These are phyloP conservation scores for Bipolaris victoriae DNA, from an alignment of 2,329 filamentous ascomycete genomes.

Conservation along the genomic window DNA sequence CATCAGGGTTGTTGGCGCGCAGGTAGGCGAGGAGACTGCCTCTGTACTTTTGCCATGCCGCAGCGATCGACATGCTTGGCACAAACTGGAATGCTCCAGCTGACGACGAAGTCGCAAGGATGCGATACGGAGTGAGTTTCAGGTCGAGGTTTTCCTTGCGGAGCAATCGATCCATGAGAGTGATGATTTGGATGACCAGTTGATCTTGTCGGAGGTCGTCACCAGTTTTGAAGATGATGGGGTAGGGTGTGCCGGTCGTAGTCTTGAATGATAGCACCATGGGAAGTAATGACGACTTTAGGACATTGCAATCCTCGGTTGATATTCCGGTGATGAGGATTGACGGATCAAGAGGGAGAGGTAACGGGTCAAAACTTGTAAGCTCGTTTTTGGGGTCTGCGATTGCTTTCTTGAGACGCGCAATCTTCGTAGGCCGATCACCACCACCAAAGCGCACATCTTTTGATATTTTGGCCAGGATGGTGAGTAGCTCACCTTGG, in stretches of 20 bases:
- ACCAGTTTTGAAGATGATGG: constrained; percentile 95
- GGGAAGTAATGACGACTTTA: constrained; percentile 93
- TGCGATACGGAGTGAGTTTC: constrained; percentile 94
- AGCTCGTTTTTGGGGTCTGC: constrained; percentile 91
- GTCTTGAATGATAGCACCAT: constrained; percentile 92
- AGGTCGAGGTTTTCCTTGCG: constrained; percentile 96
- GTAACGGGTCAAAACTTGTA: constrained; percentile 79
- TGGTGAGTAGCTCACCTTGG: constrained; percentile 87
- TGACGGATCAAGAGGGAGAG: constrained; percentile 85
- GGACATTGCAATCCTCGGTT: constrained; percentile 85
- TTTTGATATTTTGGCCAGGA: constrained; percentile 85
- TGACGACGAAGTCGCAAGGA: constrained; percentile 86
- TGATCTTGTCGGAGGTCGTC: constrained; percentile 97
- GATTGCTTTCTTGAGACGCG: constrained; percentile 82
- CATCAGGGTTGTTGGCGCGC: constrained; percentile 86
- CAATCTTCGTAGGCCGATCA: constrained; percentile 78
- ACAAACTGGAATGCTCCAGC: constrained; percentile 95
- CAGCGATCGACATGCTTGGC: constrained; percentile 81
- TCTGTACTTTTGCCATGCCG: constrained; percentile 82
- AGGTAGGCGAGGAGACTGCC: constrained; percentile 81
- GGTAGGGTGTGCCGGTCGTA: constrained; percentile 75
- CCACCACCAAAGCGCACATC: constrained; percentile 84
- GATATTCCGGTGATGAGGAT: constrained; percentile 79
- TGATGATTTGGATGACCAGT: constrained; percentile 96
- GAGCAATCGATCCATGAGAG: constrained; percentile 93